These are phyloP conservation scores for Eucalyptus melliodora DNA, from an alignment of 345 rosid genomes.

Conservation along the genomic window DNA sequence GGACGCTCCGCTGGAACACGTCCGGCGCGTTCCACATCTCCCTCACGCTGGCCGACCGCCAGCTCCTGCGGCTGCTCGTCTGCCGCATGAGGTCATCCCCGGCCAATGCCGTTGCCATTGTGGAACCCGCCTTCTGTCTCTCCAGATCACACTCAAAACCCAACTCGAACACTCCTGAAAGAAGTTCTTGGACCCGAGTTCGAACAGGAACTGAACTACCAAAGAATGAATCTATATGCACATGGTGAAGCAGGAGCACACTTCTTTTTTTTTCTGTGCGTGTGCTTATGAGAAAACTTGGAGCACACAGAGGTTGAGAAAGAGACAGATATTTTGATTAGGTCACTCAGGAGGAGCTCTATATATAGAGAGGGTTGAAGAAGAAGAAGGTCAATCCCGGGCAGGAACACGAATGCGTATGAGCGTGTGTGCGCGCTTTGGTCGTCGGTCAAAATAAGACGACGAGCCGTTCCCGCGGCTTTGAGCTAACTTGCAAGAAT, in stretches of 20 bases:
- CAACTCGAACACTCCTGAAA: not conserved
- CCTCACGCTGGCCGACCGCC: conserved; percentile 1
- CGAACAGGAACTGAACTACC: not conserved
- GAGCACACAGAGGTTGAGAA: not conserved
- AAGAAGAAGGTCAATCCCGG: not conserved
- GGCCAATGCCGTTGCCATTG: not conserved
- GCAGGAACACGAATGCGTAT: not conserved
- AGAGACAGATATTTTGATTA: not conserved
- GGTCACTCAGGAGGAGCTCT: not conserved
- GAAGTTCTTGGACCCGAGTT: not conserved
- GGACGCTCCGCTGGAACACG: conserved; percentile 9
- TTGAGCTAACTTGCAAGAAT: not conserved
- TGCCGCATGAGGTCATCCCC: conserved; percentile 9
- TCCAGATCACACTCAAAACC: not conserved
- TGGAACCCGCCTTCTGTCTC: not conserved
- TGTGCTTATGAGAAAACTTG: not conserved
- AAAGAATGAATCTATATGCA: not conserved
- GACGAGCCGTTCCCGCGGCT: not conserved
- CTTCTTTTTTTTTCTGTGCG: not conserved
- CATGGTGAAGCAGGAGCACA: not conserved
- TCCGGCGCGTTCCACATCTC: conserved; percentile 10
- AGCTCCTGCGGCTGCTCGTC: conserved; percentile 8
- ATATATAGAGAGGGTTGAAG: not conserved
- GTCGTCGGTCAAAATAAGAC: conserved; percentile 5
- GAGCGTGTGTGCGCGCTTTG: too few relatives aligned